Evolutionary conservation across 768 basidiomycete genomes (phyloP), one percentile per base, ranked within the genome.

Genomic region (Xerocomellus dryophilus): DNA sequence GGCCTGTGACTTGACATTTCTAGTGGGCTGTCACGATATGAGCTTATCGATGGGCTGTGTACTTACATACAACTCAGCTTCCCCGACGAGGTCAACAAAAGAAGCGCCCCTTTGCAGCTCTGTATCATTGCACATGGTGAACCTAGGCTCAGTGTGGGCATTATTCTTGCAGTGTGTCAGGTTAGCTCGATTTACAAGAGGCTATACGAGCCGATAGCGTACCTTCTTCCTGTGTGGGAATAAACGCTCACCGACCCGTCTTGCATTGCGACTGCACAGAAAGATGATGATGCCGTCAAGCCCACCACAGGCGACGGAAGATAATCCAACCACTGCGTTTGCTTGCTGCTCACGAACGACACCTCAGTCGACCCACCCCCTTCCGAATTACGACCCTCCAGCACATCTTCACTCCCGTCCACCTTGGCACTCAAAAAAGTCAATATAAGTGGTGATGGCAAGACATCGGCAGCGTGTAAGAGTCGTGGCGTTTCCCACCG

Each of bases 291-390:
- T 1, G 84, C 84, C 5, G 84, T 83, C 44, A 90, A 64, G 1
- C 77, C 74, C 15, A 95, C 67, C n/a, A 82, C 83, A 23, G 88
- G 85, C 2, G 81, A 82, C 1, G 89, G 83, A 8, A 96, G 63
- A 71, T 90, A 98, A 70, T 98, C 95, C 41, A 95, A 70, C 93
- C 95, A 98, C 50, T 88, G 83, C 11, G 84, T 87, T 54, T 86
- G 81, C 72, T 84, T 85, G 32, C 80, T 78, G 62, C 74, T 80
- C 50, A 81, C 72, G 54, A 84, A 84, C 7, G 80, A 72, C 15
- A 98, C 78, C 62, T 93, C 92, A 17, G 81, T 79, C 5, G 78
- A 76, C n/a, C 79, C 80, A 46, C 75, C 79, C 39, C 80, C 78
- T 55, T 86, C 88, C 7, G 84, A 77, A 74, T 99, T 98, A 46